Conservation (phyloP, 179 eudicot species). For the Beta macrorhiza region DNA sequence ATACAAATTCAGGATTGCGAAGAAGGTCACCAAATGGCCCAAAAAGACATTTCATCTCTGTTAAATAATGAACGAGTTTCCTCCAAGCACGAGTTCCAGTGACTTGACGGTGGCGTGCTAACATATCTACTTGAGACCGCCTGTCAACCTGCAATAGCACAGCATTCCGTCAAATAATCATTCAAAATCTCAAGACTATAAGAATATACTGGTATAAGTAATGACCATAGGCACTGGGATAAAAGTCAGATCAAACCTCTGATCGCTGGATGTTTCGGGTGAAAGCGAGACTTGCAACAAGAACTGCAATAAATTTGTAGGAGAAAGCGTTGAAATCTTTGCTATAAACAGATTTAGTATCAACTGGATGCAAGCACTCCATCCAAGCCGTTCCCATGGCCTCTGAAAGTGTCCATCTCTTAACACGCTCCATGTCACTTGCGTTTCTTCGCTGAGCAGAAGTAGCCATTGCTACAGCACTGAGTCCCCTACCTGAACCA, state of each 20-base stretch:
- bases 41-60: constrained; percentile 84
- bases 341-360: constrained; percentile 80
- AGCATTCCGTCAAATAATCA: neutral
- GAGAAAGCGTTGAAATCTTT: constrained; percentile 93
- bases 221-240: neutral
- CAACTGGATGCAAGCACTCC: constrained; percentile 94
- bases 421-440: constrained; percentile 82
- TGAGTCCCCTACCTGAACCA: constrained; percentile 98
- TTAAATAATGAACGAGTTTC: constrained; percentile 81
- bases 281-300: constrained; percentile 95
- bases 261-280: constrained; percentile 97
- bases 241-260: constrained; percentile 55
- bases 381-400: constrained; percentile 99
- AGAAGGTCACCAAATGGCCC: constrained; percentile 67
- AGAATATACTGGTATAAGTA: neutral
- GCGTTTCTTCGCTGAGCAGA: constrained; percentile 81
- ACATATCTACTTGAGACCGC: constrained; percentile 71
- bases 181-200: neutral
- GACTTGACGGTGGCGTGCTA: constrained; percentile 57
- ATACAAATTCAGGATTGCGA: constrained; percentile 65
- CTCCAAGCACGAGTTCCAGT: constrained; percentile 93
- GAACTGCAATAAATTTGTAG: constrained; percentile 90
- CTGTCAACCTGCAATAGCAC: constrained; percentile 67
- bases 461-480: constrained; percentile 99
- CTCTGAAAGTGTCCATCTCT: constrained; percentile 91